Evolutionary conservation across 2,329 filamentous ascomycete species (phyloP), one percentile per base, ranked within the genome.

Genomic region (Pseudogymnoascus verrucosus): DNA sequence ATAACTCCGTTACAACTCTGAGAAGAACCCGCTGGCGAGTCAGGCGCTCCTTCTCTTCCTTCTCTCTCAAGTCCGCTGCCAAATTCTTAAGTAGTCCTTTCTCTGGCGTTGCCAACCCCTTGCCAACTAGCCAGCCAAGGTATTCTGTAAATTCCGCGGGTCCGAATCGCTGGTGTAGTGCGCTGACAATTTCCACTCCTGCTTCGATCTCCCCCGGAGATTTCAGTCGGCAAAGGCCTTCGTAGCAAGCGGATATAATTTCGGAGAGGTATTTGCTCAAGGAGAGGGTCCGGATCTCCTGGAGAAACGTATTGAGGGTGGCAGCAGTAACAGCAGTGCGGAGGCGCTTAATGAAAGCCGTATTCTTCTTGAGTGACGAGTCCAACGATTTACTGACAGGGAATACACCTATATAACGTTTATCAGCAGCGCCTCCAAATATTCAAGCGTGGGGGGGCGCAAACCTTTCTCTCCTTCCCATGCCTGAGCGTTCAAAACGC

Each of bases 321-420:
- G 91, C 82, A 60, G 90, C 79, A 67, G 89, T 93, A 67, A 98
- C 88, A 65, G 91, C 90, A 64, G 93, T 97, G 70, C 93, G 90
- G 63, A 98, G 82, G 72, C 93, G 91, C 78, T 96, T 97, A 74
- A 98, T 98, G 76, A 98, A 97, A 68, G 93, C 92, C 3, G 93
- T 98, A 72, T 98, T 98, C 81, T 97, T 98, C 79, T 96, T 97
- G 76, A 98, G 82, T 61, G 93, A 95, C 62, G 93, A 96, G 76
- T 98, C 93, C 72, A 98, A 88, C 31, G 90, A 89, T 73, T 84
- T 84, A 75, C 85, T 87, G 69, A 95, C 87, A 62, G 85, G 78
- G 72, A 96, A 91, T 67, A 96, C 79, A 79, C 90, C 92, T 96
- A 69, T 96, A 69, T 36, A 54, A 61, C 63, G 57, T 66, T 69